These are phyloP conservation scores for Populus simonii DNA, from an alignment of 345 rosid genomes.

Conservation along the genomic window DNA sequence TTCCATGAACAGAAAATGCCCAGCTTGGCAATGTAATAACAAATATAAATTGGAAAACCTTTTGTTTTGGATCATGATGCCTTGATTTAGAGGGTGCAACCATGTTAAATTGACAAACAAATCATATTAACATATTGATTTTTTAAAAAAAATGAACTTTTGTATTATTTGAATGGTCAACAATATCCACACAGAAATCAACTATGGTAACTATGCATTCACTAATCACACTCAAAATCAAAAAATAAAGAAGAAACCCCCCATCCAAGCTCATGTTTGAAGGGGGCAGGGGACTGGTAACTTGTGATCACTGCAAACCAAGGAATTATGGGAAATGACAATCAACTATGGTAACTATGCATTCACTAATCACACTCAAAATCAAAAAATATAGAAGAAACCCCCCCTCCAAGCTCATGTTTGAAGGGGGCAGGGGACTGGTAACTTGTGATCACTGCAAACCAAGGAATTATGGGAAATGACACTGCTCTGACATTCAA, in stretches of 20 bases:
- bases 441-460: background rate
- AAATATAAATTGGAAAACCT: background rate
- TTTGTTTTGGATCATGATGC: no score
- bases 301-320: no score
- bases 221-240: no score
- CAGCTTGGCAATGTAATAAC: background rate
- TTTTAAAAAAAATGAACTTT: background rate
- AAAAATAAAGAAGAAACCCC: no score
- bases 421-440: background rate
- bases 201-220: no score
- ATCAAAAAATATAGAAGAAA: background rate
- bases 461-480: background rate
- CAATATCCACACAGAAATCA: background rate
- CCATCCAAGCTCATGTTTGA: no score
- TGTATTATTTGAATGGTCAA: background rate
- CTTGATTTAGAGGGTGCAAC: no score
- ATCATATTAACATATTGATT: background rate
- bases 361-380: conserved; percentile 16
- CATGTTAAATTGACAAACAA: background rate
- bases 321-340: no score
- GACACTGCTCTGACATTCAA: background rate
- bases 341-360: background rate
- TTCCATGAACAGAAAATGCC: background rate
- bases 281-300: no score
- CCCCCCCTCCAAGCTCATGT: background rate